Base-by-base conservation (phyloP, 768 basidiomycete genomes). In the Boletellus ananas region DNA sequence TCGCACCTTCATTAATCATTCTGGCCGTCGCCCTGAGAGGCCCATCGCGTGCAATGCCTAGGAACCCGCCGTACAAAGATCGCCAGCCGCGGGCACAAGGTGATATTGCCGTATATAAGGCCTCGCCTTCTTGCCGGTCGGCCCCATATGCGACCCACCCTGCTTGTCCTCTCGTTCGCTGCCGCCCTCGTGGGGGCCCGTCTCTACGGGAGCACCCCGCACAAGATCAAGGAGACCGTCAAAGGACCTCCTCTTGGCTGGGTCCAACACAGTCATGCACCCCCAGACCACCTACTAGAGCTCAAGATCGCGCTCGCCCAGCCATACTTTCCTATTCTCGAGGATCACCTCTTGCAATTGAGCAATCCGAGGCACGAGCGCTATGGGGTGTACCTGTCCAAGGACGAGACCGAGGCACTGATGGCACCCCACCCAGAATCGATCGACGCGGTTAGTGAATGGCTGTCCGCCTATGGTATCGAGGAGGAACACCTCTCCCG, bases 361-460 rank as follows among this genome's bases (percentile, higher is more conserved):
- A 81, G 80, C 57, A 72, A 83, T 58, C 83, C 82, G 0, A 64
- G 63, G 39, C 80, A 83, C 49, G 52, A 61, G 25, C 77, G 78
- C 33, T 83, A 82, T 57, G 81, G 80, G 1, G 68, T 72, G 17
- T 72, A 81, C 60, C 65, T 89, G 35, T 76, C 83, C 49, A 84
- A 84, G 64, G 79, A 78, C 47, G 79, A 88, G 54, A 81, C 84
- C 3, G 83, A 87, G 39, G 72, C 60, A 2, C 69, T 87, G 39
- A 75, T 87, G 45, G 73, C 79, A 17, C 87, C 87, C 3, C 74
- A 76, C 55, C 69, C 71, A 0, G 72, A 76, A 43, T 83, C 79
- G 43, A 51, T 85, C 14, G 61, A 73, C 31, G 60, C 71, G 4
- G 84, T 89, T 29, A 71, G 79, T 34, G 73, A 76, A 55, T 90